These are phyloP conservation scores for Beauveria sp. DNA, from an alignment of 2,329 filamentous ascomycete species.

Conservation along the genomic window DNA sequence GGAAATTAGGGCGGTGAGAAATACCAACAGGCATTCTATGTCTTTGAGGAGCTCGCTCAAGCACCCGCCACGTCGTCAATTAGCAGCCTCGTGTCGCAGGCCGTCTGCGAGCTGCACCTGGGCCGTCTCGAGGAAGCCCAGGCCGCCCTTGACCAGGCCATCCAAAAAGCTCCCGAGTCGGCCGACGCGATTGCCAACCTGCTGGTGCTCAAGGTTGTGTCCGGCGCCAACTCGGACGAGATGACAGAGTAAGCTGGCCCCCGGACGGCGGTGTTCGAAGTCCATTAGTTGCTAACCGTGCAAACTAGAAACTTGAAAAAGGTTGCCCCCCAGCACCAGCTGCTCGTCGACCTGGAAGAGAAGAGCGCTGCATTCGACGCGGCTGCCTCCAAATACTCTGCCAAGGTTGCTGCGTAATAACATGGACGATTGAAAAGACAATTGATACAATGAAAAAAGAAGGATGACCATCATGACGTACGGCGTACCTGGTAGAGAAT, in stretches of 20 bases:
- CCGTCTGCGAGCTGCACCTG: conserved; percentile 84
- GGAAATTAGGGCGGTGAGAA: conserved; percentile 71
- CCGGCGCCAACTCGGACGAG: conserved; percentile 62
- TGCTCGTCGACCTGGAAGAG: conserved; percentile 64
- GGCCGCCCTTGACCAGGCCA: conserved; percentile 71
- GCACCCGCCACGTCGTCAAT: conserved; percentile 72
- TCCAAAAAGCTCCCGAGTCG: conserved; percentile 64
- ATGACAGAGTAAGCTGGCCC: conserved; percentile 46
- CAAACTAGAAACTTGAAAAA: conserved; percentile 44
- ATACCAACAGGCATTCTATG: conserved; percentile 95
- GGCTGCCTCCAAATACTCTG: conserved; percentile 76
- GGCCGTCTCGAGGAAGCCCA: conserved; percentile 85
- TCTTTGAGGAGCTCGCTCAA: conserved; percentile 92
- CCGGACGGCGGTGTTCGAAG: background rate
- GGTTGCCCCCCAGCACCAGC: conserved; percentile 57
- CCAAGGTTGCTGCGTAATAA: conserved; percentile 59
- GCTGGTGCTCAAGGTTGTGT: conserved; percentile 69
- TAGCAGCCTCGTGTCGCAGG: conserved; percentile 74
- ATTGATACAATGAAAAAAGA: background rate
- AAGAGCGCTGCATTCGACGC: conserved; percentile 85
- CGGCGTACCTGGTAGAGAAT: conserved; percentile 3
- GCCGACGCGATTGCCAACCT: conserved; percentile 74
- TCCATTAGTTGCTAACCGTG: conserved; percentile 17
- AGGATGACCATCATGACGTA: conserved; percentile 6
- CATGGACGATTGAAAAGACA: conserved; percentile 13